These are phyloP conservation scores for Geotrichum bryndzae DNA, from an alignment of 1,139 yeast genomes.

Conservation along the genomic window DNA sequence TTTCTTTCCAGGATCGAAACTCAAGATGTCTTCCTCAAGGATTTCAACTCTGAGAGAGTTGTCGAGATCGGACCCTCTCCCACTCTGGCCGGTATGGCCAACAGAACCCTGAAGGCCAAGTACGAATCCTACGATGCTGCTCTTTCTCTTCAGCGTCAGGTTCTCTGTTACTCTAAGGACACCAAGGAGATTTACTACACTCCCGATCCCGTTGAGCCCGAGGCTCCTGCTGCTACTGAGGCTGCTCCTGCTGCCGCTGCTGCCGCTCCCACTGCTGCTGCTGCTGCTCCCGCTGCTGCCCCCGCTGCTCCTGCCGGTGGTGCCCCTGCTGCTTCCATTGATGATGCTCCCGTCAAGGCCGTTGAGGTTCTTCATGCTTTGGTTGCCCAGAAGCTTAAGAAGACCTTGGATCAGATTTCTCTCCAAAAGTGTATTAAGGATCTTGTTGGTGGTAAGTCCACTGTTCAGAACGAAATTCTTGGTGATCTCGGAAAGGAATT, in stretches of 20 bases:
- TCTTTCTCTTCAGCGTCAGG: constrained; percentile 91
- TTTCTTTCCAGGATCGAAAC: constrained; percentile 61
- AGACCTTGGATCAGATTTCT: constrained; percentile 78
- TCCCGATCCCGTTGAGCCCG: constrained; percentile 69
- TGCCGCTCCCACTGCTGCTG: constrained; percentile 37
- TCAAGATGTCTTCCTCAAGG: constrained; percentile 92
- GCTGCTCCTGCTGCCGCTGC: constrained; percentile 40
- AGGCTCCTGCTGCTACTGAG: constrained; percentile 33
- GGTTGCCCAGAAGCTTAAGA: constrained; percentile 93
- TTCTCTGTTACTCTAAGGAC: constrained; percentile 90
- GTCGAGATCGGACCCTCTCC: constrained; percentile 99
- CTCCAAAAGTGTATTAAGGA: constrained; percentile 92
- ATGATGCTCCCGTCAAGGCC: constrained; percentile 89
- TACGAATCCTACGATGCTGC: constrained; percentile 98
- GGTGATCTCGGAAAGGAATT: constrained; percentile 98
- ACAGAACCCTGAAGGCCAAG: constrained; percentile 91
- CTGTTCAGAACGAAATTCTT: constrained; percentile 94
- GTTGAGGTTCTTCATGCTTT: constrained; percentile 74
- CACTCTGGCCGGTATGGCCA: constrained; percentile 97
- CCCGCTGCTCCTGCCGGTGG: constrained; percentile 57
- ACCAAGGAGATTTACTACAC: constrained; percentile 94
- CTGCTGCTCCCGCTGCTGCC: constrained; percentile 40
- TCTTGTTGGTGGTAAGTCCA: constrained; percentile 95
- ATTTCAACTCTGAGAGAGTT: constrained; percentile 91
- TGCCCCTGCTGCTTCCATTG: constrained; percentile 74